Evolutionary conservation across 202 grass and related monocot species (phyloP).

Genomic region (Dendrocalamus latiflorus): DNA sequence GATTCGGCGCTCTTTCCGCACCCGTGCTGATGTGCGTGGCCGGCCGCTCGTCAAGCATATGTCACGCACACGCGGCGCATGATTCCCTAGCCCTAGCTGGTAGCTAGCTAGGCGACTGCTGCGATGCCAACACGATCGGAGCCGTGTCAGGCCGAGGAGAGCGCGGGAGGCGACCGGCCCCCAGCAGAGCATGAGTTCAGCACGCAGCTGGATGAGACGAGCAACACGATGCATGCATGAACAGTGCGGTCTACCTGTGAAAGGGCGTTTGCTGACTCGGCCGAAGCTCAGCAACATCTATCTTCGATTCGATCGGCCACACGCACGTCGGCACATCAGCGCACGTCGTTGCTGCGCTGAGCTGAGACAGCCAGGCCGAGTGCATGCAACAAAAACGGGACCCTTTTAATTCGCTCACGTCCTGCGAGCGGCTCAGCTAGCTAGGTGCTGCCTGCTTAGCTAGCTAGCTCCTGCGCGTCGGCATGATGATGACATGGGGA

Average conservation of each 20-base stretch:
- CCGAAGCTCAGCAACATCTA: too few relatives aligned
- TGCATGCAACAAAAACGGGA: too few relatives aligned
- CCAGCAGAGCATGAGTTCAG: neutral
- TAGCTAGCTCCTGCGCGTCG: neutral
- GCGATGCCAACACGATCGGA: neutral
- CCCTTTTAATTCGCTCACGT: too few relatives aligned
- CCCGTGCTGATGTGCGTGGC: neutral
- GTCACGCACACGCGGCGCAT: neutral
- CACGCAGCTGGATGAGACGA: neutral
- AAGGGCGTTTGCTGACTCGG: neutral
- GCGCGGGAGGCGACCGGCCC: neutral
- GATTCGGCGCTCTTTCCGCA: neutral
- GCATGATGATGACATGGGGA: neutral
- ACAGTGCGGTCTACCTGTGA: neutral
- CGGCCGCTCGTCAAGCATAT: neutral
- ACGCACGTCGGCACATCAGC: too few relatives aligned
- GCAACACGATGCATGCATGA: neutral
- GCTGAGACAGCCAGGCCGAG: too few relatives aligned
- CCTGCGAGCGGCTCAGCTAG: neutral
- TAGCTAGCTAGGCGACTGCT: neutral
- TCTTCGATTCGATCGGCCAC: too few relatives aligned
- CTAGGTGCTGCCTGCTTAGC: too few relatives aligned
- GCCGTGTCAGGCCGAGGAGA: neutral
- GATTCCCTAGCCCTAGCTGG: neutral
- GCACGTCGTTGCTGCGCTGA: too few relatives aligned